Percentiles rank a stretch among this genome's conserved stretches.
phyloP scores from a whole-genome alignment of 2,329 filamentous ascomycete species.

The Sporothrix brasiliensis region DNA sequence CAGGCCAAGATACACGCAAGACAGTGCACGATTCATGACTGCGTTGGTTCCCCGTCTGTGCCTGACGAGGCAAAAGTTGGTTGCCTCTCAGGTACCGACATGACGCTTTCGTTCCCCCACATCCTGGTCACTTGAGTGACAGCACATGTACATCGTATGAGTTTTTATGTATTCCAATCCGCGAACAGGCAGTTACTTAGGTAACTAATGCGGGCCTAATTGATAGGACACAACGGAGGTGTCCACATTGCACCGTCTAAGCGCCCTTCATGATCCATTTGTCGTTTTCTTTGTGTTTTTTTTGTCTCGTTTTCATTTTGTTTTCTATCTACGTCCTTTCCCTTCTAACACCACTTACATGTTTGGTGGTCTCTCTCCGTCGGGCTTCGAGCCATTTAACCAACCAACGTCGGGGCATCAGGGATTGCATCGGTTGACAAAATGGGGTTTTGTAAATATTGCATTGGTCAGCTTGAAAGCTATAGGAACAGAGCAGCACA shows the following conservation, averaged over 20 bases:
- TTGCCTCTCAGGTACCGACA: constrained; percentile 7
- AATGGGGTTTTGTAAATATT: background rate
- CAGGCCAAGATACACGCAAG: background rate
- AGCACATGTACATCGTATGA: background rate
- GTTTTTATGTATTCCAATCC: constrained; percentile 31
- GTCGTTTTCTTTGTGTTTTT: background rate
- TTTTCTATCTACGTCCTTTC: background rate
- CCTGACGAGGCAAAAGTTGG: background rate
- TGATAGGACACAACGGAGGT: constrained; percentile 2
- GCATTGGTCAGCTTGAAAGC: background rate
- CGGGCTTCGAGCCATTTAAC: background rate
- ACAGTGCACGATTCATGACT: background rate
- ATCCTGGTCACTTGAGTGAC: constrained; percentile 32
- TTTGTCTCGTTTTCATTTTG: background rate
- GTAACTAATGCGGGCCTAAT: constrained; percentile 23
- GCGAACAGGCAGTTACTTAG: constrained; percentile 23
- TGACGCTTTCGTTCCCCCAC: background rate
- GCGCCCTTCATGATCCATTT: background rate
- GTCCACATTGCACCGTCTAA: background rate
- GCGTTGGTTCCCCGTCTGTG: background rate
- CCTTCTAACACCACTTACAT: background rate
- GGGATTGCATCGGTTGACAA: constrained; percentile 11
- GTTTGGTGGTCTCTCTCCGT: background rate
- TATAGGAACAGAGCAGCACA: constrained; percentile 1
- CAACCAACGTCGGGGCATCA: constrained; percentile 27